Evolutionary conservation across 169 alveolate genomes (phyloP).

Genomic region (Cryptosporidium felis): DNA sequence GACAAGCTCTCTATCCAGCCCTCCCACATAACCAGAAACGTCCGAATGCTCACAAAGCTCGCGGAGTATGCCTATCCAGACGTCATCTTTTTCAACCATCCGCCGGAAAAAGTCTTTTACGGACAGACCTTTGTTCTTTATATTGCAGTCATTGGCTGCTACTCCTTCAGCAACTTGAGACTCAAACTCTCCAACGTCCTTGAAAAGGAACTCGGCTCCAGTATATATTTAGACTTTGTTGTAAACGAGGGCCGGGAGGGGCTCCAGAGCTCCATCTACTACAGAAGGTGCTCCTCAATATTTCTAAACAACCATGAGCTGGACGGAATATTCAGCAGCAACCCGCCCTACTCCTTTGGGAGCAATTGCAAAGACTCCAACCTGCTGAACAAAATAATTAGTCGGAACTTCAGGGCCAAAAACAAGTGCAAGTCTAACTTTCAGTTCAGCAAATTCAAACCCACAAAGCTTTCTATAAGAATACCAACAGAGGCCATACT

Average conservation of each 20-base stretch:
- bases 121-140: constrained; percentile 38
- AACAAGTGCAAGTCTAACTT: constrained; percentile 36
- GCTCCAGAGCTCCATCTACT: constrained; percentile 1
- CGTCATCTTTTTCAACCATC: constrained; percentile 1
- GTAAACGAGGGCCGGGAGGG: constrained; percentile 3
- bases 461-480: constrained; percentile 3
- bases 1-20: constrained; percentile 39
- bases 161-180: constrained; percentile 11
- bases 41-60: constrained; percentile 20
- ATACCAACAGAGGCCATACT: constrained; percentile 8
- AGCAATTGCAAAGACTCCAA: constrained; percentile 25
- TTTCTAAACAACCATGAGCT: constrained; percentile 14
- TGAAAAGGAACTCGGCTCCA: background rate
- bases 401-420: constrained; percentile 28
- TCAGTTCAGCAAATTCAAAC: constrained; percentile 27
- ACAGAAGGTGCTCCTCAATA: constrained; percentile 23
- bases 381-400: constrained; percentile 23
- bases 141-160: constrained; percentile 38
- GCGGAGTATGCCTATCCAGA: constrained; percentile 34
- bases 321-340: background rate
- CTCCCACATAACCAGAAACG: constrained; percentile 40
- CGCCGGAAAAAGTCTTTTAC: constrained; percentile 27
- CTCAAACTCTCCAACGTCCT: background rate
- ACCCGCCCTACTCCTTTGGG: background rate
- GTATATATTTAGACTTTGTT: background rate